A percentile compares a stretch with the other conserved stretches of the same genome.
Conservation (phyloP, 2,329 filamentous ascomycete species). For the Aspergillus fijiensis region DNA sequence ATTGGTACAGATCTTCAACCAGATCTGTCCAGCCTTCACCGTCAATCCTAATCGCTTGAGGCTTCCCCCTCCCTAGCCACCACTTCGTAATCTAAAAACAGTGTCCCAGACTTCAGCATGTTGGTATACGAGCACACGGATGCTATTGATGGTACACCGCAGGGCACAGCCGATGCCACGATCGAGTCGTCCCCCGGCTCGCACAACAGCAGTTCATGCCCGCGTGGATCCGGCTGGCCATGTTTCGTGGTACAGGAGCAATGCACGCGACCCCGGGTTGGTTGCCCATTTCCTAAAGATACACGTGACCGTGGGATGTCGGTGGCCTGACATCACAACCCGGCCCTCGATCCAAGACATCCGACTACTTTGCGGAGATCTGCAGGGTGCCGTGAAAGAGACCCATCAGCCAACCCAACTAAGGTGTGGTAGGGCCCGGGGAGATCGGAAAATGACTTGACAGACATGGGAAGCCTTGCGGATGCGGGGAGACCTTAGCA, state of each 20-base stretch:
- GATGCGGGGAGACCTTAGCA: background rate
- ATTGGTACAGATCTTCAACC: background rate
- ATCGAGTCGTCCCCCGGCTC: background rate
- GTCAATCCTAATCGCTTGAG: background rate
- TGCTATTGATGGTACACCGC: background rate
- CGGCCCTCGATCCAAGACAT: background rate
- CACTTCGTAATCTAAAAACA: background rate
- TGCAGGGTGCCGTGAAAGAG: background rate
- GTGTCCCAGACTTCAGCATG: background rate
- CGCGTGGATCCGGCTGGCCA: background rate
- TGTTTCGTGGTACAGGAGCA: background rate
- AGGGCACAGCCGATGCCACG: background rate
- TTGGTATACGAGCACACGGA: background rate
- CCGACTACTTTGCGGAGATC: background rate
- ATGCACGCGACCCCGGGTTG: too few relatives aligned
- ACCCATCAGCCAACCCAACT: too few relatives aligned
- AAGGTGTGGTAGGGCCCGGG: background rate
- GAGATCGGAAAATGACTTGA: background rate
- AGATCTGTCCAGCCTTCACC: background rate
- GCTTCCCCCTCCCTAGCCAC: background rate
- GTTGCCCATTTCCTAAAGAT: too few relatives aligned
- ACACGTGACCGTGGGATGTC: background rate
- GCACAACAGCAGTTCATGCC: background rate
- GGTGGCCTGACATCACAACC: background rate
- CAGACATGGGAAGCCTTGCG: background rate